Evolutionary conservation across 2,329 filamentous ascomycete genomes (phyloP), one percentile per base, ranked within the genome.

Genomic region (Fusarium miscanthi): DNA sequence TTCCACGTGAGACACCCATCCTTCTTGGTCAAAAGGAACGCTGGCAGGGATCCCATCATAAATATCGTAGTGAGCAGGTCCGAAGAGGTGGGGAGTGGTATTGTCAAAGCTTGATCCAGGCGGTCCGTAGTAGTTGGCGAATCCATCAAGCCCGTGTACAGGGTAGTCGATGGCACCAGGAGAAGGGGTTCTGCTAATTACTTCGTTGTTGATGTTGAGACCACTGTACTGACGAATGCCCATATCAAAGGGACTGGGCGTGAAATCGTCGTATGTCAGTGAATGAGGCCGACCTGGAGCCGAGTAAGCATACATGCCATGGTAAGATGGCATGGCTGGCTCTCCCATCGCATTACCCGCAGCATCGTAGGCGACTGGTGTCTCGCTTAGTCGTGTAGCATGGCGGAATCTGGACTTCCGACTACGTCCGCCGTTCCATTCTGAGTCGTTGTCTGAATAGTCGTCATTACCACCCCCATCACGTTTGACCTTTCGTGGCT

Each of bases 401-500:
- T 78, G 67, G 13, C 63, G 64, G 30, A 63, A 59, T 33, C 62
- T 52, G 31, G 63, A 57, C 48, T 59, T 70, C 33, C 64, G 72
- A 19, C 61, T 59, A 21, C 59, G 66, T 14, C 66, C 51, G 17
- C 54, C 51, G 16, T 64, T 66, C 75, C 76, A 78, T 13, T 75
- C 76, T 19, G 72, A 69, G 35, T 77, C 76, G 17, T 73, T 60
- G 27, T 75, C 76, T 6, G 70, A 73, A 52, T 65, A 58, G 35
- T 73, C 70, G 21, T 38, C 64, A 6, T 71, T 69, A 8, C 46
- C 59, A 25, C 70, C 64, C n/a, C 53, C 69, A 11, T 85, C 85
- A 54, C 85, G 79, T 51, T 74, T 81, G 38, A 69, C 46, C 70
- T 83, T 84, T 71, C 85, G 85, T 49, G 83, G 82, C 33, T 96